Evolutionary conservation across 768 basidiomycete species (phyloP), one percentile per base, ranked within the genome.

Genomic region (Boletus tomentosulus): DNA sequence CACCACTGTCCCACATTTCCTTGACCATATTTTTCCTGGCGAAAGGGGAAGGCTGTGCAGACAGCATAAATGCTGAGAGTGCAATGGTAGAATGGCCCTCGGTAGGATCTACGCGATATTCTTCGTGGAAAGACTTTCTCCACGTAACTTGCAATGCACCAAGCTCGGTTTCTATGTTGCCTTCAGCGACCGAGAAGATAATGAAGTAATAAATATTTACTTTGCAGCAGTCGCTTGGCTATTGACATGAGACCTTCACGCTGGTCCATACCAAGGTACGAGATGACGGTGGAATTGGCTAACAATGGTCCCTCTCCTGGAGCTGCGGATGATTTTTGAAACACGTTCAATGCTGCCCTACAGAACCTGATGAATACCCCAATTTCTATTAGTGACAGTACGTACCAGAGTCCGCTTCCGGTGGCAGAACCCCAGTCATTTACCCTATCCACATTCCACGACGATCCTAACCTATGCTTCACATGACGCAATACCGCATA

Each of bases 1-100:
- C 93, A 42, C 91, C 92, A 62, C 91, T 92, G 44, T 89, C 80
- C 94, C 94, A 98, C 78, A 98, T 89, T 61, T 90, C 83, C 63
- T 86, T 84, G 27, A 95, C 77, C 43, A 92, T 64, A 2, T 76
- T 72, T 70, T 83, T 86, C 55, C 87, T 79, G 9, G 83, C 78
- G 16, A 84, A 61, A 38, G 81, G 67, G 2, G 79, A 82, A 5
- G 84, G 73, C 16, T 93, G 73, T 19, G 89, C 80, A n/a, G 89
- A 85, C 2, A 99, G 73, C 66, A 85, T 77, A 73, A 97, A 98
- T 1, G 94, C 88, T 16, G 90, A 92, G 30, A 99, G 64, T 2
- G 89, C 92, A 27, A 98, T 61, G 15, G 79, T 78, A 48, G 77
- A 73, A 28, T 69, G 64, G 19, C 81, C 84, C 13, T 80, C 69